A percentile compares a stretch with the other conserved stretches of the same genome.
phyloP scores from a whole-genome alignment of 305 asterid genomes.

The Fraxinus ornus region DNA sequence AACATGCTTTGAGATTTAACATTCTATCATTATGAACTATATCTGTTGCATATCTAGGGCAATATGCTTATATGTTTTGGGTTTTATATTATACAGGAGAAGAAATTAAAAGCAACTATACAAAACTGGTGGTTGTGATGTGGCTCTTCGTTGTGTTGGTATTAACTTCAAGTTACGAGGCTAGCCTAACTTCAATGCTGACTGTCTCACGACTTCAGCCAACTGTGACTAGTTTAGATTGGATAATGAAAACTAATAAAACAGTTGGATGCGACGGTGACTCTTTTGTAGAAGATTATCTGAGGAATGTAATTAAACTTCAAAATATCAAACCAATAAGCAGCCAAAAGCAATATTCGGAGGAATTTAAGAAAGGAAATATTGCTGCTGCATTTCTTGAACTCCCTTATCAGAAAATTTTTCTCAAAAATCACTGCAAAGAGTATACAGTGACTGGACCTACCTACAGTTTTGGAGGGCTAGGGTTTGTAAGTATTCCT shows the following conservation, averaged over 20 bases:
- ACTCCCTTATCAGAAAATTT: constrained; percentile 34
- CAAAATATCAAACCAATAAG: constrained; percentile 26
- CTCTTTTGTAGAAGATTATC: constrained; percentile 33
- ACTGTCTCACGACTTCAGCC: constrained; percentile 37
- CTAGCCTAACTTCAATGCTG: constrained; percentile 40
- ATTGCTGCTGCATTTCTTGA: constrained; percentile 44
- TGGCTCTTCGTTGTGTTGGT: constrained; percentile 44
- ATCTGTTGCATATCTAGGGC: not conserved
- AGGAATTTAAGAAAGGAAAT: constrained; percentile 25
- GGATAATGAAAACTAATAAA: constrained; percentile 32
- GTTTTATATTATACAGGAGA: constrained; percentile 26
- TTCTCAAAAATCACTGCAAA: constrained; percentile 33
- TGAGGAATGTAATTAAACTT: constrained; percentile 25
- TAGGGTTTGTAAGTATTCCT: constrained; percentile 33
- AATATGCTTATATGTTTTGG: not conserved
- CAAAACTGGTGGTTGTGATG: constrained; percentile 26
- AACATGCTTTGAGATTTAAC: not conserved
- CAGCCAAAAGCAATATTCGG: constrained; percentile 19
- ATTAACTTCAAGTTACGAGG: constrained; percentile 37
- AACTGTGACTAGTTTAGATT: constrained; percentile 22
- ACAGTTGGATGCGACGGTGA: constrained; percentile 42
- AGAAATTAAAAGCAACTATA: constrained; percentile 25
- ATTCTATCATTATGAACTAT: not conserved
- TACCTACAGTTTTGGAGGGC: constrained; percentile 39
- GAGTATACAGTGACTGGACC: constrained; percentile 26